phyloP scores from a whole-genome alignment of 2,329 filamentous ascomycete species.

The Proliferodiscus dingleyae region DNA sequence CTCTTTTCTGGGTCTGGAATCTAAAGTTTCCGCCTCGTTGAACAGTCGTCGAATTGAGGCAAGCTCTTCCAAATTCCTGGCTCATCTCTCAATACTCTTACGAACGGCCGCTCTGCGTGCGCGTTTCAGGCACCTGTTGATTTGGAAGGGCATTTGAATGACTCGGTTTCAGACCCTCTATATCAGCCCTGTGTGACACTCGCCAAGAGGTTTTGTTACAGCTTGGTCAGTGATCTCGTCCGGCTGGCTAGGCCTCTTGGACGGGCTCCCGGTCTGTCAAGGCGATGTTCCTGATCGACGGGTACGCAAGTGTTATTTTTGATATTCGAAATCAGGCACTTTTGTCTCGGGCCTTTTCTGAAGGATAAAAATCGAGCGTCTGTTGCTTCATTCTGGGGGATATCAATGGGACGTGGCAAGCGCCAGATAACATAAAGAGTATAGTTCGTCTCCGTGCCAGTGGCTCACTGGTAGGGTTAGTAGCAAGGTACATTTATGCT shows the following conservation, averaged over 20 bases:
- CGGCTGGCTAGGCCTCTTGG: too few relatives aligned
- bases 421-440: background rate
- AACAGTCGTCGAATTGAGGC: too few relatives aligned
- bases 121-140: background rate
- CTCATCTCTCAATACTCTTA: too few relatives aligned
- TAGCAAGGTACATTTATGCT: background rate
- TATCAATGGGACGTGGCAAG: background rate
- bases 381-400: too few relatives aligned
- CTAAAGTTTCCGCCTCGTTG: background rate
- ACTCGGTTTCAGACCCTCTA: constrained; percentile 3
- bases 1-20: background rate
- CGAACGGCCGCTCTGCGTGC: background rate
- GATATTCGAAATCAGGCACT: too few relatives aligned
- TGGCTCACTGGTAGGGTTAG: background rate
- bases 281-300: too few relatives aligned
- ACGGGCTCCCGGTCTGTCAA: too few relatives aligned
- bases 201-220: constrained; percentile 1
- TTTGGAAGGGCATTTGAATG: background rate
- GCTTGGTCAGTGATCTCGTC: too few relatives aligned
- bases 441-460: background rate
- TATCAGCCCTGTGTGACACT: background rate
- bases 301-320: too few relatives aligned
- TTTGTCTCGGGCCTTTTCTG: background rate
- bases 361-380: background rate
- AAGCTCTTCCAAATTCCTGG: too few relatives aligned